These are phyloP conservation scores for Fusarium scirpi DNA, from an alignment of 2,329 filamentous ascomycete genomes.

Conservation along the genomic window DNA sequence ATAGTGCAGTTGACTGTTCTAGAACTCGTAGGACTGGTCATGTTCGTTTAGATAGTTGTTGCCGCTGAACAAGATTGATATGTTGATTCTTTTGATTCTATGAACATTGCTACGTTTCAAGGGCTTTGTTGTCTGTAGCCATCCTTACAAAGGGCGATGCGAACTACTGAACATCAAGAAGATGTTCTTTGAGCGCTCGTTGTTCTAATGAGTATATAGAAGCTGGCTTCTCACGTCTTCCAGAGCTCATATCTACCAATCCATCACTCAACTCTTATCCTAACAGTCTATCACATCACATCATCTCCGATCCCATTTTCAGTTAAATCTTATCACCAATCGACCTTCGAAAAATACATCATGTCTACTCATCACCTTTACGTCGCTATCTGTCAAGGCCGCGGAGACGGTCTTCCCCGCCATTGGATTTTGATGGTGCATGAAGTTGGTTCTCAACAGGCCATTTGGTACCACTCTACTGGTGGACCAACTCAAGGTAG, in stretches of 20 bases:
- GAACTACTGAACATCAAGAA: not conserved
- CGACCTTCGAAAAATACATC: rapidly evolving
- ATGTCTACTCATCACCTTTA: not conserved
- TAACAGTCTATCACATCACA: not conserved
- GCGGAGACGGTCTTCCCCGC: not conserved
- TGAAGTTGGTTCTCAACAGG: not conserved
- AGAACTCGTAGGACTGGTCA: not conserved
- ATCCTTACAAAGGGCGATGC: not conserved
- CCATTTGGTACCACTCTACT: not conserved
- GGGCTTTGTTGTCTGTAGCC: not conserved
- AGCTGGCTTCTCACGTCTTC: not conserved
- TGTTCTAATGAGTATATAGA: not conserved
- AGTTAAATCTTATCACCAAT: too few species aligned
- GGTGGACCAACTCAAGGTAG: not conserved
- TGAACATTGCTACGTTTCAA: not conserved
- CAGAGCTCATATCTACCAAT: not conserved
- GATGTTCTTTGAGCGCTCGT: not conserved
- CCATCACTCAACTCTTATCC: not conserved
- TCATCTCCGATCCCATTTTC: not conserved
- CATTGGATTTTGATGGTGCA: not conserved
- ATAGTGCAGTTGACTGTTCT: not conserved
- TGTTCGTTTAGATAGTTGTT: not conserved
- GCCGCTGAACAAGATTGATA: not conserved
- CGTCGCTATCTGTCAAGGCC: not conserved
- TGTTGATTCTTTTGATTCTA: too few species aligned